These are phyloP conservation scores for Globisporangium perplexum DNA, from an alignment of 352 stramenopile genomes.

Conservation along the genomic window DNA sequence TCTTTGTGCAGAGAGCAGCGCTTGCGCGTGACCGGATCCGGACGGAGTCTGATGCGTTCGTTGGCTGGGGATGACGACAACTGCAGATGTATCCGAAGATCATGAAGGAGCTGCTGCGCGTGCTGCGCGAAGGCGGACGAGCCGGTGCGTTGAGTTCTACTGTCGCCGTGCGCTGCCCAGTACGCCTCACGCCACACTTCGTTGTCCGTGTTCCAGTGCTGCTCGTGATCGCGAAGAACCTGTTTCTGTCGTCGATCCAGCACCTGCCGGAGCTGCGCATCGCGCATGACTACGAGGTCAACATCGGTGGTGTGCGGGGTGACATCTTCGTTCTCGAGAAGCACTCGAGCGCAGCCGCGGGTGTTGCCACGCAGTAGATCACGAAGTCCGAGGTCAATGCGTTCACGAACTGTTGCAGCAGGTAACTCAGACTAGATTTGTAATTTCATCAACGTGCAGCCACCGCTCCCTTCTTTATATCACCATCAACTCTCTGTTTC, in stretches of 20 bases:
- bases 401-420: neutral
- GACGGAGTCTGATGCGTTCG: neutral
- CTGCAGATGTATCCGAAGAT: slow-evolving; percentile 67
- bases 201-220: slow-evolving; percentile 22
- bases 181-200: neutral
- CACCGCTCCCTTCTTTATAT: neutral
- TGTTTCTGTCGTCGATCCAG: slow-evolving; percentile 49
- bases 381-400: neutral
- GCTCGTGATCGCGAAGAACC: slow-evolving; percentile 79
- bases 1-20: neutral
- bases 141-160: slow-evolving; percentile 32
- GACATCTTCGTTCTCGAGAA: slow-evolving; percentile 58
- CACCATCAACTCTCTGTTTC: neutral
- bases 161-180: neutral
- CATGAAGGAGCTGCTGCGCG: slow-evolving; percentile 60
- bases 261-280: slow-evolving; percentile 30
- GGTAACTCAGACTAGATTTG: no score
- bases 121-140: slow-evolving; percentile 46
- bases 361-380: neutral
- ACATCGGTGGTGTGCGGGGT: slow-evolving; percentile 60
- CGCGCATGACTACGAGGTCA: slow-evolving; percentile 51
- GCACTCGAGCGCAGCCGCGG: neutral
- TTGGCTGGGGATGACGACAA: no score
- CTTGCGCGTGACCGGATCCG: neutral
- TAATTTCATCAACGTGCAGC: no score